Conservation (phyloP, 2,329 filamentous ascomycete genomes). For the Penicillium sp. region DNA sequence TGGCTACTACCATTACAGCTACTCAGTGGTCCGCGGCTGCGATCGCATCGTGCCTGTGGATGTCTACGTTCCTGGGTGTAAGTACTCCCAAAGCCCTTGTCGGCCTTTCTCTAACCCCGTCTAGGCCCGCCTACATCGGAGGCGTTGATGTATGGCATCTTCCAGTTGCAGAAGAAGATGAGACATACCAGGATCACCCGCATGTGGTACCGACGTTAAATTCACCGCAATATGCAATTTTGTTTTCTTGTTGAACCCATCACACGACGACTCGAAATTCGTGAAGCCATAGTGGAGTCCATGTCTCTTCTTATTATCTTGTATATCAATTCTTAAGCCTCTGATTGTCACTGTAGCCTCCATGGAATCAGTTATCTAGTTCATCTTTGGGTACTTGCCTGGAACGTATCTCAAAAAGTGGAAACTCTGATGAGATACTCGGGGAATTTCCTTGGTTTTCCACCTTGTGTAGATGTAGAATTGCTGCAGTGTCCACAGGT, state of each 20-base stretch:
- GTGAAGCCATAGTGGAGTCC: constrained; percentile 22
- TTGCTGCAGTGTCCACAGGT: no score
- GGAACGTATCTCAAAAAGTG: no score
- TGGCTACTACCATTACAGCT: constrained; percentile 86
- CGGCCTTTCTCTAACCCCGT: background rate
- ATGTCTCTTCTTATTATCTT: constrained; percentile 23
- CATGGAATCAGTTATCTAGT: no score
- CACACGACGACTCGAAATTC: constrained; percentile 18
- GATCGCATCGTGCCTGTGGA: constrained; percentile 81
- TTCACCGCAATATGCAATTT: constrained; percentile 6
- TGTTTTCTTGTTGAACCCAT: constrained; percentile 14
- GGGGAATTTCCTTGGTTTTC: no score
- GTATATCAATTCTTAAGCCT: constrained; percentile 25
- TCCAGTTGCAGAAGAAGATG: constrained; percentile 80
- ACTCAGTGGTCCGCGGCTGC: constrained; percentile 72
- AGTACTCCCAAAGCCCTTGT: constrained; percentile 43
- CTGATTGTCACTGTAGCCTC: no score
- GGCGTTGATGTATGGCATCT: constrained; percentile 63
- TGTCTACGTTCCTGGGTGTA: constrained; percentile 79
- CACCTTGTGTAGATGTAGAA: no score
- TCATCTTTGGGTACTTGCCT: no score
- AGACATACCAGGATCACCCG: constrained; percentile 55
- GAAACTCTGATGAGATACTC: no score
- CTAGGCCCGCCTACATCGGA: constrained; percentile 53
- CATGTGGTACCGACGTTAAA: constrained; percentile 57